These are phyloP conservation scores for Fusarium scirpi DNA, from an alignment of 2,329 filamentous ascomycete genomes.

Conservation along the genomic window DNA sequence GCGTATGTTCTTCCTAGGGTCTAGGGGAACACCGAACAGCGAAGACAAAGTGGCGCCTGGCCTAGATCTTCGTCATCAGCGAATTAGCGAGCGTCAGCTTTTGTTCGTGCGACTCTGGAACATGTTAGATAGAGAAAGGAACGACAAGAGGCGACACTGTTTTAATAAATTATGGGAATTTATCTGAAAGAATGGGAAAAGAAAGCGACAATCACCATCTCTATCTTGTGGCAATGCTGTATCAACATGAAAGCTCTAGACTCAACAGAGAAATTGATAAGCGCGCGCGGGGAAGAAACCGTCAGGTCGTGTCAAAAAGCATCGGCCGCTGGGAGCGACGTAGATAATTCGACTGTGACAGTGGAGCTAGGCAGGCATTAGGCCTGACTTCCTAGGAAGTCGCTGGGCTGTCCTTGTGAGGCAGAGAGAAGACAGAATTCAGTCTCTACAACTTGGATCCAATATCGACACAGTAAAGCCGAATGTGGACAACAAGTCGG, in stretches of 20 bases:
- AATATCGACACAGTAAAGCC: background rate
- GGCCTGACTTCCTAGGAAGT: background rate
- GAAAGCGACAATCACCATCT: conserved; percentile 32
- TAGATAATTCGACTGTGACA: conserved; percentile 7
- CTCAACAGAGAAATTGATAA: conserved; percentile 32
- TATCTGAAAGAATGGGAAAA: conserved; percentile 31
- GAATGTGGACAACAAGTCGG: background rate
- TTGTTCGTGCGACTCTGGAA: conserved; percentile 7
- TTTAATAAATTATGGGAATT: conserved; percentile 34
- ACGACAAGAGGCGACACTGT: conserved; percentile 19
- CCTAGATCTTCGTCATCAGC: conserved; percentile 36
- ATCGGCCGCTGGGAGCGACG: conserved; percentile 15
- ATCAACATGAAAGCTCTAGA: conserved; percentile 17
- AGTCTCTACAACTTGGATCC: background rate
- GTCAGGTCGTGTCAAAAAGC: conserved; percentile 28
- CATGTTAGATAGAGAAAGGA: conserved; percentile 23
- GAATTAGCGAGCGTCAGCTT: conserved; percentile 35
- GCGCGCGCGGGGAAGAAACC: conserved; percentile 35
- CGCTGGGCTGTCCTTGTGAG: background rate
- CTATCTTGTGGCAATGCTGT: conserved; percentile 22
- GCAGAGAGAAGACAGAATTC: conserved; percentile 5
- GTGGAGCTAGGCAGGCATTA: conserved; percentile 9
- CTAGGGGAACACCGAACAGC: conserved; percentile 20
- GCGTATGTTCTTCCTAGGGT: conserved; percentile 16
- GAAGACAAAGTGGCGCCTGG: conserved; percentile 31